Conservation (phyloP, 2,329 filamentous ascomycete genomes). For the Zymoseptoria ardabiliae region DNA sequence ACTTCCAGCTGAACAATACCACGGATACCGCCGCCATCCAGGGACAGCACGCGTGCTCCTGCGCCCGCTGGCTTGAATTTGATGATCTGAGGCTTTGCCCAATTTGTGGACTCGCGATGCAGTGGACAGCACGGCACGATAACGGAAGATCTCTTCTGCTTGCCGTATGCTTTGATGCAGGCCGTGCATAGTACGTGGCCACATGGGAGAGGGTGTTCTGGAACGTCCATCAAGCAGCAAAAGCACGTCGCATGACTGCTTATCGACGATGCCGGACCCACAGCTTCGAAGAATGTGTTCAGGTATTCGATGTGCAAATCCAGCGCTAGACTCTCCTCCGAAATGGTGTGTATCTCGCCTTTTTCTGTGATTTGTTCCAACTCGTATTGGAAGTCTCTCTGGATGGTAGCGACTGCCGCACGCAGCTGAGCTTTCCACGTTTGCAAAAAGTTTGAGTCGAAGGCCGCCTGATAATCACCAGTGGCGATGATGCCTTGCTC, state of each 20-base stretch:
- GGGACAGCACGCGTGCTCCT: constrained; percentile 23
- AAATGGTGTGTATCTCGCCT: constrained; percentile 22
- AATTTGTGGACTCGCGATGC: constrained; percentile 21
- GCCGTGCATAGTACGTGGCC: constrained; percentile 41
- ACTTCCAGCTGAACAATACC: constrained; percentile 42
- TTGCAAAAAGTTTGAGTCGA: constrained; percentile 27
- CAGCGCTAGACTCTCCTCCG: constrained; percentile 26
- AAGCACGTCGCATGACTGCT: constrained; percentile 37
- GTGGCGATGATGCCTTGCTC: constrained; percentile 37
- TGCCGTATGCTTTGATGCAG: constrained; percentile 34
- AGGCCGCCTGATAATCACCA: constrained; percentile 35
- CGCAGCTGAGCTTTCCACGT: constrained; percentile 25
- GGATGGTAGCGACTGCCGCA: constrained; percentile 24
- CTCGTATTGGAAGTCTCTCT: constrained; percentile 27
- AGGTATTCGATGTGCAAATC: constrained; percentile 26
- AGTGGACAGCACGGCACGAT: constrained; percentile 31
- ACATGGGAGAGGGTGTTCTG: constrained; percentile 39
- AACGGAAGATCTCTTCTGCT: constrained; percentile 22
- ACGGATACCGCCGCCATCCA: constrained; percentile 39
- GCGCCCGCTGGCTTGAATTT: constrained; percentile 24
- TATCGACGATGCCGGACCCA: constrained; percentile 32
- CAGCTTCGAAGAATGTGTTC: constrained; percentile 33
- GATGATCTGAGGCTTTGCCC: constrained; percentile 31
- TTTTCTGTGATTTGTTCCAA: constrained; percentile 23
- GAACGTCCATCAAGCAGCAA: constrained; percentile 38